phyloP scores from a whole-genome alignment of 768 basidiomycete species.

The Thelephora ganbajun region DNA sequence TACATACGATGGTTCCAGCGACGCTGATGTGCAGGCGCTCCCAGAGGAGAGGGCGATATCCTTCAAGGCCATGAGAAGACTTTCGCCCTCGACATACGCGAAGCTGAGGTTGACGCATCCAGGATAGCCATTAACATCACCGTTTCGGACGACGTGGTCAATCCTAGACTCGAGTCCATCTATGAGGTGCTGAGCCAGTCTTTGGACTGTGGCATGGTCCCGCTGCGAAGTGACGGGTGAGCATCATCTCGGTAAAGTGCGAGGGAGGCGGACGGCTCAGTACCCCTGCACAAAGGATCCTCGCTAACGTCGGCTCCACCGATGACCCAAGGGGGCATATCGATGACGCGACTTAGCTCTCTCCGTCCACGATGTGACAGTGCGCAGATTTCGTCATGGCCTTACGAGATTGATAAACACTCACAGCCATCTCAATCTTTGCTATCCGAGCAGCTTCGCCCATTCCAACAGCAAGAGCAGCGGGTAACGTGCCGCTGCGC shows the following conservation, averaged over 20 bases:
- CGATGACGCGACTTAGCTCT: conserved; percentile 14
- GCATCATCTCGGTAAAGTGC: conserved; percentile 14
- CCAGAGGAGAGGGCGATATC: conserved; percentile 96
- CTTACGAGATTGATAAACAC: conserved; percentile 21
- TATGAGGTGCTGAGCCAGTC: conserved; percentile 71
- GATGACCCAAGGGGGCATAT: conserved; percentile 26
- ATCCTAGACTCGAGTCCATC: conserved; percentile 70
- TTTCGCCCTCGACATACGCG: conserved; percentile 95
- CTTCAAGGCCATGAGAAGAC: conserved; percentile 96
- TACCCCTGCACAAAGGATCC: conserved; percentile 85
- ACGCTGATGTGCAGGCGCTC: conserved; percentile 96
- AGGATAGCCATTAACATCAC: conserved; percentile 82
- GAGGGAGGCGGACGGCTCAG: conserved; percentile 35
- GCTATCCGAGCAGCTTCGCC: conserved; percentile 93
- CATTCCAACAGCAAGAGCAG: conserved; percentile 78
- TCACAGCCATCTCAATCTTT: conserved; percentile 82
- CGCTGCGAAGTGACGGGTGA: conserved; percentile 29
- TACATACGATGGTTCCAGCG: conserved; percentile 95
- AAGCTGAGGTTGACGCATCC: conserved; percentile 95
- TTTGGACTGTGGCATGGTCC: conserved; percentile 63
- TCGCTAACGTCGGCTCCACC: conserved; percentile 35
- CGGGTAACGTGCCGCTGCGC: conserved; percentile 86
- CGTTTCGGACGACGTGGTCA: conserved; percentile 88
- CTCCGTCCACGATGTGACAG: conserved; percentile 7
- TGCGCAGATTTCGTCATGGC: conserved; percentile 20